Base-by-base conservation (phyloP, 768 basidiomycete genomes). In the Rhodotorula diobovata region DNA sequence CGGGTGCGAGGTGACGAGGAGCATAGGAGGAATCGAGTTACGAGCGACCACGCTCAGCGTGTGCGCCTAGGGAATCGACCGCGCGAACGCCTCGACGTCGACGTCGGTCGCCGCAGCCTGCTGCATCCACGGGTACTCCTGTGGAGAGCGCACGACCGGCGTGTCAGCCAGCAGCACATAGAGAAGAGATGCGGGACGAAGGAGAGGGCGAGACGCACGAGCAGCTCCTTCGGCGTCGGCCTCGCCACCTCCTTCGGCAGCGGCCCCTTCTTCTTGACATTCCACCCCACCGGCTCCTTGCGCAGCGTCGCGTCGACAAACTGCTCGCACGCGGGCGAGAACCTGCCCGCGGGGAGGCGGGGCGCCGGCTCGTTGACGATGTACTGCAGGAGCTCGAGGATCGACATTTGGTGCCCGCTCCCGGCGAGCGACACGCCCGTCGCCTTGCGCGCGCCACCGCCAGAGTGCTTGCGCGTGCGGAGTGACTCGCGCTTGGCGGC, bases 301-400 rank as follows among this genome's bases (percentile, higher is more conserved):
- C 88, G 76, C 81, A 98, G 80, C 82, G 93, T 98, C 58, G 86
- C 87, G 79, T 96, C 90, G 56, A 98, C 87, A 74, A 99, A 98
- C 61, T 83, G 83, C 76, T 91, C 90, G 34, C 90, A 89, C 78
- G 88, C 86, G 63, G 81, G 80, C 7, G 90, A 89, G 84, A 86
- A 89, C 74, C 84, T 85, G 46, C 88, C 88, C 68, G 89, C 87
- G 2, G 87, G 88, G 74, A 99, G 81, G 78, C 86, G 84, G 53
- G 96, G 96, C 37, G 96, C 95, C 68, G 95, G 93, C 82, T 98
- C 96, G 79, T 98, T 97, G 63, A 99, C 96, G 77, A 99, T 98
- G 79, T 97, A 93, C 79, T 98, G 96, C 72, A 99, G 82, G 63
- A 99, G 81, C 82, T 99, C 96, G 75, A 99, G 82, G 80, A 99